These are phyloP conservation scores for Tolypocladium cylindrosporum DNA, from an alignment of 2,329 filamentous ascomycete genomes.

Conservation along the genomic window DNA sequence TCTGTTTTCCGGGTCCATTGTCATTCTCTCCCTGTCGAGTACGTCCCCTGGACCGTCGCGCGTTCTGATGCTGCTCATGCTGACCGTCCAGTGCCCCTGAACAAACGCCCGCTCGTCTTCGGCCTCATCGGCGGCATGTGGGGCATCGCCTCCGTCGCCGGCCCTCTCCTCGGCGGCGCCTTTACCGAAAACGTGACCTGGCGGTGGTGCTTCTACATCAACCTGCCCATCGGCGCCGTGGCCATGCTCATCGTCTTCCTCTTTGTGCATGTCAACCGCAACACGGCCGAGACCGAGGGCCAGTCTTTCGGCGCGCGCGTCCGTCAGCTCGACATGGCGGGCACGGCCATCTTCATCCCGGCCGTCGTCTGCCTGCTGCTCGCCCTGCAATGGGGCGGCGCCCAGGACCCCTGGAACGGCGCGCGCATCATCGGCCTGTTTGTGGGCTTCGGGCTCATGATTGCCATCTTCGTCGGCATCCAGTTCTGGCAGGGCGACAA, in stretches of 20 bases:
- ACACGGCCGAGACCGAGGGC: constrained; percentile 19
- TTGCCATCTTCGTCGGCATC: constrained; percentile 34
- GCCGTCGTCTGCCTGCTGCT: constrained; percentile 42
- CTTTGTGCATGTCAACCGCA: constrained; percentile 31
- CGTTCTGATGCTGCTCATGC: not conserved
- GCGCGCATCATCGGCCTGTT: constrained; percentile 40
- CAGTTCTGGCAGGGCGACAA: constrained; percentile 31
- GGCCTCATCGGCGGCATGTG: constrained; percentile 46
- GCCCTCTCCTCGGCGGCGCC: constrained; percentile 38
- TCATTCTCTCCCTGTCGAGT: constrained; percentile 34
- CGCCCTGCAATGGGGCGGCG: constrained; percentile 47
- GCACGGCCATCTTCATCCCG: constrained; percentile 39
- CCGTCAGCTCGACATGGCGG: constrained; percentile 37
- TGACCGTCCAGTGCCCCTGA: constrained; percentile 32
- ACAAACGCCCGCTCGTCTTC: constrained; percentile 42
- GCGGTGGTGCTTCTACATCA: constrained; percentile 43
- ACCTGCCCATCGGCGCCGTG: constrained; percentile 36
- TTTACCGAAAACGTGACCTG: constrained; percentile 39
- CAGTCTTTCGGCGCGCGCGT: constrained; percentile 26
- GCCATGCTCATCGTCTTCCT: constrained; percentile 37
- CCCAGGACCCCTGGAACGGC: constrained; percentile 38
- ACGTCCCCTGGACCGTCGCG: constrained; percentile 2
- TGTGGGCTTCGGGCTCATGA: constrained; percentile 34
- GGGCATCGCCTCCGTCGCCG: constrained; percentile 42
- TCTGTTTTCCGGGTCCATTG: constrained; percentile 38